Percentiles rank a stretch among this genome's conserved stretches.
These are phyloP conservation scores for Wickerhamomyces canadensis DNA, from an alignment of 805 yeast species.

Conservation along the genomic window DNA sequence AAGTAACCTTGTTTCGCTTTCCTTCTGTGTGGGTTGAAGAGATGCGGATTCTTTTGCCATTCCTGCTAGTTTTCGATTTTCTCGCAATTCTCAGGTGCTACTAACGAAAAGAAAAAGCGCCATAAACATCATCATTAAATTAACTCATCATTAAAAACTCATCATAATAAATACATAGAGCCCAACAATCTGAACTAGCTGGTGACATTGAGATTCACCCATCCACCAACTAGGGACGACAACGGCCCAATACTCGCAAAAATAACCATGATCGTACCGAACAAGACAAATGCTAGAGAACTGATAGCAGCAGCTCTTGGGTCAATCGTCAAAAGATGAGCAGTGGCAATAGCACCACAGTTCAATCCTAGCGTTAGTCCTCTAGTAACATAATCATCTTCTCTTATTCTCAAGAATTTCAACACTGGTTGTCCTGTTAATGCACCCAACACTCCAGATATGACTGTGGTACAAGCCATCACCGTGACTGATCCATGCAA, in stretches of 20 bases:
- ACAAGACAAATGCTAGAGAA: conserved; percentile 62
- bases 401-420: conserved; percentile 41
- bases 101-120: too few species aligned
- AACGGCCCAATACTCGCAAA: conserved; percentile 55
- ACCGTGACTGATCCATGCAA: conserved; percentile 64
- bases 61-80: too few species aligned
- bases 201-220: conserved; percentile 26
- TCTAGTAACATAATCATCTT: conserved; percentile 64
- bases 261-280: conserved; percentile 69
- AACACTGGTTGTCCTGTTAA: conserved; percentile 50
- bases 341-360: conserved; percentile 82
- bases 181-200: too few species aligned
- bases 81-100: too few species aligned
- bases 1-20: not conserved
- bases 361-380: conserved; percentile 75
- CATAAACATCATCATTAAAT: too few species aligned
- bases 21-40: not conserved
- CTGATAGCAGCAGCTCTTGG: conserved; percentile 81
- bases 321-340: conserved; percentile 60
- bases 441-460: conserved; percentile 74
- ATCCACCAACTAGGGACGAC: conserved; percentile 38
- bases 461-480: conserved; percentile 74
- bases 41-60: too few species aligned
- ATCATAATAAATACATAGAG: too few species aligned
- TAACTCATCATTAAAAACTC: too few species aligned